These are phyloP conservation scores for Urostyla sp. DNA, from an alignment of 73 alveolate species.

Conservation along the genomic window DNA sequence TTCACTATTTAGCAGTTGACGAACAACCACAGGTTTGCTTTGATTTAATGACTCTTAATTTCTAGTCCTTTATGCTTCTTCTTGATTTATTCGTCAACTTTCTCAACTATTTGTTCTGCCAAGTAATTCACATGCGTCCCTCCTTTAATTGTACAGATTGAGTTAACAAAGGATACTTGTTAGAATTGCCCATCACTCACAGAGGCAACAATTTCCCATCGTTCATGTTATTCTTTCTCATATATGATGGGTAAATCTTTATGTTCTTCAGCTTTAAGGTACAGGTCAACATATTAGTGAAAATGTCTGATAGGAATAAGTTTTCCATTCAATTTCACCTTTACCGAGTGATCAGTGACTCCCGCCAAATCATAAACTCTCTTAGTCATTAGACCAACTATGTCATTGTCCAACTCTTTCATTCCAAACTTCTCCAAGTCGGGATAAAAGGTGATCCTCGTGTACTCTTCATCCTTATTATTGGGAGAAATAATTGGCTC, in stretches of 20 bases:
- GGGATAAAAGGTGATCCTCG: conserved; percentile 96
- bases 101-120: conserved; percentile 93
- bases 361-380: conserved; percentile 99
- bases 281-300: conserved; percentile 92
- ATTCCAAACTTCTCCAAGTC: conserved; percentile 95
- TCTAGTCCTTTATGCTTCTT: conserved; percentile 89
- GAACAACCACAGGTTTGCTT: conserved; percentile 95
- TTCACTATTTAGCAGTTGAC: conserved; percentile 97
- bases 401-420: conserved; percentile 95
- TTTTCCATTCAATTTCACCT: conserved; percentile 89
- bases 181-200: conserved; percentile 97
- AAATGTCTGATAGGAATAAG: conserved; percentile 84
- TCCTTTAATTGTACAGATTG: conserved; percentile 98
- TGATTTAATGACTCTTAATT: conserved; percentile 90
- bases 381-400: conserved; percentile 93
- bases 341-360: conserved; percentile 86
- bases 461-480: conserved; percentile 79
- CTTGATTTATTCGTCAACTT: conserved; percentile 77
- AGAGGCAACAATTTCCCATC: conserved; percentile 96
- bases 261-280: conserved; percentile 78
- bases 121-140: conserved; percentile 99
- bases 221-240: background rate
- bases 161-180: conserved; percentile 98
- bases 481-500: conserved; percentile 83
- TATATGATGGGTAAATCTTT: conserved; percentile 43